Percentiles rank a stretch among this genome's conserved stretches.
Evolutionary conservation across 2,329 filamentous ascomycete species (phyloP).

Genomic region (Epichloe uncinata): DNA sequence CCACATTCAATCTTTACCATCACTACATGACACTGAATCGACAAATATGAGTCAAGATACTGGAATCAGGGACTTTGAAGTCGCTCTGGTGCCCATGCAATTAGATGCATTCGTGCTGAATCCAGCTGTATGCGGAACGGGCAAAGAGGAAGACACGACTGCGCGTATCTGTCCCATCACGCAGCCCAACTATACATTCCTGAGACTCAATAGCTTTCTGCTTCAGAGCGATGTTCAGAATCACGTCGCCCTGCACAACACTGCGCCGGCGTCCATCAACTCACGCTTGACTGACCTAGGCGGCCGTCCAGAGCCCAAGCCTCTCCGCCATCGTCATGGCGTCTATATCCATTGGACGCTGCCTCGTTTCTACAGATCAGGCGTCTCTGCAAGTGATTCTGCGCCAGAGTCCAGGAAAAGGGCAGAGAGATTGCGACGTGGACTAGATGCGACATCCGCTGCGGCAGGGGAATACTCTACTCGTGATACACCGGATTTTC

Average conservation of each 20-base stretch:
- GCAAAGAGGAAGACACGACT: constrained; percentile 3
- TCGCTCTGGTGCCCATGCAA: constrained; percentile 16
- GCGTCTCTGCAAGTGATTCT: no score
- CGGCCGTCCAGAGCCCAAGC: background rate
- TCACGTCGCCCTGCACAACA: constrained; percentile 24
- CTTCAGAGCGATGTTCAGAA: constrained; percentile 25
- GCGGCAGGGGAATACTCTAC: no score
- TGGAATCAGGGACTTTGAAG: no score
- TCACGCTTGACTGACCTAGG: constrained; percentile 21
- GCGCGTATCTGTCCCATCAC: constrained; percentile 25
- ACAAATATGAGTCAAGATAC: no score
- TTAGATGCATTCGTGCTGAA: constrained; percentile 21
- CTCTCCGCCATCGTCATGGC: constrained; percentile 20
- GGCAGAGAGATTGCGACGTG: no score
- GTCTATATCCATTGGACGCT: constrained; percentile 30
- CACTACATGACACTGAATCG: no score
- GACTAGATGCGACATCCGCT: no score
- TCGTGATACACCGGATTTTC: no score
- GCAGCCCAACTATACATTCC: constrained; percentile 32
- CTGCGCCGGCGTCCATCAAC: constrained; percentile 19
- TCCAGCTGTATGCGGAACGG: constrained; percentile 13
- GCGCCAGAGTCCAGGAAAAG: no score
- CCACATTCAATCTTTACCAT: no score
- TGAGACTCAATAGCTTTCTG: constrained; percentile 23
- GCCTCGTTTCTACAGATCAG: constrained; percentile 21